Percentiles rank a stretch among this genome's conserved stretches.
Evolutionary conservation across 2,329 filamentous ascomycete species (phyloP).

Genomic region (Botryotinia globosa): DNA sequence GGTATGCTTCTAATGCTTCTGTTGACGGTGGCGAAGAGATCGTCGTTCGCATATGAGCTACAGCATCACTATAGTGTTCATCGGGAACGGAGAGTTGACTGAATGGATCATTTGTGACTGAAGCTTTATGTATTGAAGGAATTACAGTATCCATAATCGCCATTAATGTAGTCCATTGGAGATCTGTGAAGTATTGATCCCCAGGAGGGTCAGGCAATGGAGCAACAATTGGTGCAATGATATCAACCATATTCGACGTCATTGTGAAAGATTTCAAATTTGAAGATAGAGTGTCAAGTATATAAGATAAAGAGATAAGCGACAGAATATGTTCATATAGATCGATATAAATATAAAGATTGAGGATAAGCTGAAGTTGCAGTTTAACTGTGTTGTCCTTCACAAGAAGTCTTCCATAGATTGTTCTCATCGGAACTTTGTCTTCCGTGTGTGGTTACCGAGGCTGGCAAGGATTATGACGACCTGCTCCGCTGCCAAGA

Average conservation of each 20-base stretch:
- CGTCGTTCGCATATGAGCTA: slow-evolving; percentile 42
- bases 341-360: background rate
- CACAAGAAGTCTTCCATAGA: background rate
- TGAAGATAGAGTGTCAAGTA: background rate
- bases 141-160: slow-evolving; percentile 58
- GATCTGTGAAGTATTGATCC: slow-evolving; percentile 44
- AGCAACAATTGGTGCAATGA: slow-evolving; percentile 26
- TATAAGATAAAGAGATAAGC: background rate
- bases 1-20: slow-evolving; percentile 49
- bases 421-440: background rate
- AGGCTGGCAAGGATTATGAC: slow-evolving; percentile 4
- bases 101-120: slow-evolving; percentile 14
- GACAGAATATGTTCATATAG: background rate
- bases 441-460: background rate
- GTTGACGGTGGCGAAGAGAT: slow-evolving; percentile 44
- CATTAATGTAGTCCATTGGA: slow-evolving; percentile 54
- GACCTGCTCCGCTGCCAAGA: background rate
- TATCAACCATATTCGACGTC: slow-evolving; percentile 14
- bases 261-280: background rate
- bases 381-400: background rate
- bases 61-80: slow-evolving; percentile 48
- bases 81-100: slow-evolving; percentile 48
- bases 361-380: background rate
- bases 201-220: slow-evolving; percentile 34
- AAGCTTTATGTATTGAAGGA: slow-evolving; percentile 52